Percentiles rank a stretch among this genome's conserved stretches.
phyloP scores from a whole-genome alignment of 768 basidiomycete genomes.

The Roridomyces roridus region DNA sequence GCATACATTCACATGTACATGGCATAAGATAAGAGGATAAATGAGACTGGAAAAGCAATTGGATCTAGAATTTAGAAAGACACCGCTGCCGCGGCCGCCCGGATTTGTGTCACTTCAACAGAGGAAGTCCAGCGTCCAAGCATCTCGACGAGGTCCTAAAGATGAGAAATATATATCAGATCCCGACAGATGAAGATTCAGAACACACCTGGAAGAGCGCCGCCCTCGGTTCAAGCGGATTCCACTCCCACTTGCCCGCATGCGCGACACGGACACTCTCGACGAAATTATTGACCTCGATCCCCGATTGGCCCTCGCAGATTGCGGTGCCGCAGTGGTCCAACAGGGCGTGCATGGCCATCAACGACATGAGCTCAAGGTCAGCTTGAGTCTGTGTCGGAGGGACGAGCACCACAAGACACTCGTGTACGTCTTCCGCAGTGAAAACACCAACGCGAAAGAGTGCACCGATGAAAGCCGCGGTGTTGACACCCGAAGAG shows the following conservation, averaged over 20 bases:
- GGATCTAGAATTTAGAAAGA: too few species aligned
- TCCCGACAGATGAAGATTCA: too few species aligned
- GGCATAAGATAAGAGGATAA: too few species aligned
- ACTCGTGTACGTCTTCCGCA: constrained; percentile 35
- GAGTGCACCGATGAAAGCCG: constrained; percentile 39
- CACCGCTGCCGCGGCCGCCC: too few species aligned
- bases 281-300: neutral
- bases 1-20: too few species aligned
- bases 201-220: neutral
- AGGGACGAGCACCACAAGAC: constrained; percentile 29
- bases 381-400: constrained; percentile 12
- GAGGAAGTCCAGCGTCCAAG: too few species aligned
- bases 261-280: neutral
- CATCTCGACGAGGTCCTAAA: too few species aligned
- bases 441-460: constrained; percentile 30
- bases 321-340: constrained; percentile 34
- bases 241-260: neutral
- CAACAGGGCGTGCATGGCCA: constrained; percentile 42
- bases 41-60: too few species aligned
- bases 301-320: constrained; percentile 25
- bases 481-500: constrained; percentile 32
- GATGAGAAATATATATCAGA: too few species aligned
- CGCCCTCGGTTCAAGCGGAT: neutral
- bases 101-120: too few species aligned
- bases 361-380: constrained; percentile 32